Percentiles rank a stretch among this genome's conserved stretches.
phyloP scores from a whole-genome alignment of 2,329 filamentous ascomycete species.

The Kalmusia sp. region DNA sequence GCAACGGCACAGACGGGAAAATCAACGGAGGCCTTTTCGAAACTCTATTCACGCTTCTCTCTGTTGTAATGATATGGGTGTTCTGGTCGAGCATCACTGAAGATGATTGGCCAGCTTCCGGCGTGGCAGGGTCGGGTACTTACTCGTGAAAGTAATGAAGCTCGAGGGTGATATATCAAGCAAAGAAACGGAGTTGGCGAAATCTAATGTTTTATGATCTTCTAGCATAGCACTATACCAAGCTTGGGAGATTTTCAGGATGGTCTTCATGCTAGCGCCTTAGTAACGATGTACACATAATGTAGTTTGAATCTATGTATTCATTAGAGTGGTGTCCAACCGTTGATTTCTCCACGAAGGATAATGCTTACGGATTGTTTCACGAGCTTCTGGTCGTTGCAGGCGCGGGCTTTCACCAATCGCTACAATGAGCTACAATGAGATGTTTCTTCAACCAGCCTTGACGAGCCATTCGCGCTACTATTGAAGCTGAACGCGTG shows the following conservation, averaged over 20 bases:
- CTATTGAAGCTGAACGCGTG: no score
- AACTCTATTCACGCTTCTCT: conserved; percentile 86
- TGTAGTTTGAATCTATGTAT: conserved; percentile 26
- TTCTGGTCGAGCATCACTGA: conserved; percentile 99
- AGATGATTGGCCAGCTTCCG: conserved; percentile 86
- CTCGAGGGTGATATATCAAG: conserved; percentile 1
- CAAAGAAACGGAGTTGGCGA: conserved; percentile 23
- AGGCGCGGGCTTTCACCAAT: no score
- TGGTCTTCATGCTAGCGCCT: conserved; percentile 34
- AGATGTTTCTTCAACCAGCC: no score
- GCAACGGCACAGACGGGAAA: conserved; percentile 79
- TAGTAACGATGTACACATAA: conserved; percentile 42
- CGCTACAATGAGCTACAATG: no score
- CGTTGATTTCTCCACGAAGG: no score
- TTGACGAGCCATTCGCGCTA: no score
- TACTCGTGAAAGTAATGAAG: conserved; percentile 41
- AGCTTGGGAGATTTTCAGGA: conserved; percentile 34
- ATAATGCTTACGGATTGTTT: no score
- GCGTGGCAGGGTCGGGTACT: conserved; percentile 46
- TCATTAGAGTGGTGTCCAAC: not conserved
- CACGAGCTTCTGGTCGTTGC: no score
- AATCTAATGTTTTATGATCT: conserved; percentile 46
- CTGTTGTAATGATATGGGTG: conserved; percentile 84
- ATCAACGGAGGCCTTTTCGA: conserved; percentile 95
- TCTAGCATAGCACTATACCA: conserved; percentile 50